Evolutionary conservation across 257 asterid genomes (phyloP), one percentile per base, ranked within the genome.

Genomic region (Prunella vulgaris): DNA sequence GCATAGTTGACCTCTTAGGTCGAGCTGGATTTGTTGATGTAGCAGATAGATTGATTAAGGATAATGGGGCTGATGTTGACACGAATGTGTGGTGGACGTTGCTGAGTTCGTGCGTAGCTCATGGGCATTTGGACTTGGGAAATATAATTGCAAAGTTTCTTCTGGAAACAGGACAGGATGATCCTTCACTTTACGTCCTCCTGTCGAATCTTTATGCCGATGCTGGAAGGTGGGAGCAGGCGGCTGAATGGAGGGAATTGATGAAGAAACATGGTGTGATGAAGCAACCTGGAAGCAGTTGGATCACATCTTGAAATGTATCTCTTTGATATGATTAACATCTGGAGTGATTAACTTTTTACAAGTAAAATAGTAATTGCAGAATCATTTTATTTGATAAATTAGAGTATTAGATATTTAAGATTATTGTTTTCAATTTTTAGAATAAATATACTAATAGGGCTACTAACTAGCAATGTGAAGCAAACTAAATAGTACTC

Each of bases 141-240:
- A 77, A 82, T 72, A 74, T 87, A 15, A 75, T 82, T 60, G 96
- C 92, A 0, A 80, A 82, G 4, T 38, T 84, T 78, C 79, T 92
- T 30, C 82, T 92, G 49, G 85, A 85, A 59, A 68, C 67, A n/a
- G 93, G 84, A 69, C 59, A 78, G 24, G 81, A 83, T 32, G 86
- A 92, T 75, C 88, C 96, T 14, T 53, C 82, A 0, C 83, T 87
- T 54, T 89, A 86, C 67, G 90, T 92, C 68, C 81, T 86, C 42
- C 53, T 89, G 73, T 86, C 96, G 2, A 92, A 92, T 82, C 84
- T 92, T 49, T 80, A 86, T 77, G 96, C 98, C 1, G 74, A 83
- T 77, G 92, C 90, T 0, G 96, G 93, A 57, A 83, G 88, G 66
- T 92, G 90, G 98, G 89, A 82, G 56, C 94, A 87, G 79, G 76